Conservation (phyloP, 2,329 filamentous ascomycete species). For the Leptographium lundbergii region DNA sequence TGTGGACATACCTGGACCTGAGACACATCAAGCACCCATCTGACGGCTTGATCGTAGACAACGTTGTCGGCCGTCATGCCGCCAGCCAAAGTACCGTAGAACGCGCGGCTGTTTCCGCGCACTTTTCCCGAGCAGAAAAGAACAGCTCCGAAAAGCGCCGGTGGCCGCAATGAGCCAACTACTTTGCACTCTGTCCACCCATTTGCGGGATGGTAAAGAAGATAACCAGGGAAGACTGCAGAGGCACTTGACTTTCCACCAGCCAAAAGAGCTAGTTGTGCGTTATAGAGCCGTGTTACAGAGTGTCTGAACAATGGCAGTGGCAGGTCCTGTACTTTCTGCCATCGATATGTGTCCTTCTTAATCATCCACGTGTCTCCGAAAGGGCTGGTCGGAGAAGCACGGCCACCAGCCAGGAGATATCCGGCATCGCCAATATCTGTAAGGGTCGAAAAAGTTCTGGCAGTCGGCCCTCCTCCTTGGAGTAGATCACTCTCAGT, state of each 20-base stretch:
- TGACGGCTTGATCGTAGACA: constrained; percentile 49
- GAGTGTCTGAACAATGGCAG: constrained; percentile 65
- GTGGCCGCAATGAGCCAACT: constrained; percentile 20
- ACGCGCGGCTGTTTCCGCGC: constrained; percentile 18
- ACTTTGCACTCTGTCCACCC: constrained; percentile 35
- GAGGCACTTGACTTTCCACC: constrained; percentile 46
- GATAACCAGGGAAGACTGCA: constrained; percentile 34
- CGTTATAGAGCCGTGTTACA: constrained; percentile 36
- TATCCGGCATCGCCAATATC: constrained; percentile 43
- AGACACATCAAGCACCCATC: constrained; percentile 44
- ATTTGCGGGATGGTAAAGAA: constrained; percentile 34
- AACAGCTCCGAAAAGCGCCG: constrained; percentile 30
- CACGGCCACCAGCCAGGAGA: constrained; percentile 63
- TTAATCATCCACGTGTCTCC: constrained; percentile 65
- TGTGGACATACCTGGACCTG: constrained; percentile 21
- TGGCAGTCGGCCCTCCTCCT: constrained; percentile 26
- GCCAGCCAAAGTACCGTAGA: constrained; percentile 54
- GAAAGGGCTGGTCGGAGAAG: constrained; percentile 58
- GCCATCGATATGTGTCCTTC: constrained; percentile 44
- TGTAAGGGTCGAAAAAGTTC: constrained; percentile 70
- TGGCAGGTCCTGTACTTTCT: constrained; percentile 51
- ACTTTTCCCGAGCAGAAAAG: constrained; percentile 16
- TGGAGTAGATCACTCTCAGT: constrained; percentile 5
- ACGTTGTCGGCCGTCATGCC: constrained; percentile 56
- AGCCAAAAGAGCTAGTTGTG: constrained; percentile 41